Evolutionary conservation across 257 asterid genomes (phyloP), one percentile per base, ranked within the genome.

Genomic region (Voacanga thouarsii): DNA sequence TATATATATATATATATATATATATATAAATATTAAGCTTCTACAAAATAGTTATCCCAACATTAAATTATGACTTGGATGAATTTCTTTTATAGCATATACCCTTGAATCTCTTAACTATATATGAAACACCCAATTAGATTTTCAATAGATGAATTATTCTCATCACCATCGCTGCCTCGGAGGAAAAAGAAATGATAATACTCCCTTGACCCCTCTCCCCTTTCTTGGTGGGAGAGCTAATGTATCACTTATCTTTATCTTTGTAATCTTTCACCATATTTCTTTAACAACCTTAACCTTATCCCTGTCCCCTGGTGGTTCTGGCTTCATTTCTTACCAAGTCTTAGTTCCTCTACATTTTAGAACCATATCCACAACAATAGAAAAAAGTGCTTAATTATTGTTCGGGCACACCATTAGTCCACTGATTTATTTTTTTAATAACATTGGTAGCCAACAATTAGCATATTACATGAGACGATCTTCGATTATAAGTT

Each of bases 161-260:
- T 19, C 12, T 70, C 75, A 70, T 12, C 14, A 19, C 10, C 6
- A 15, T 12, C 45, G 0, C 0, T 33, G 12, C 37, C 41, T 26
- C 68, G 47, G 0, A 9, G 14, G 2, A 10, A 47, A 47, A 47
- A 8, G 8, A 63, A 12, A 63, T 1, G 33, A 71, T 78, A 71
- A 44, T 44, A 78, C 49, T 23, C n/a, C 51, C 16, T 65, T 37
- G 24, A 55, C 11, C 30, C 60, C 18, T 19, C 47, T 30, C 37
- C 71, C 68, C 50, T 76, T 76, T 63, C 71, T 76, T 71, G 84
- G 81, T 80, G 70, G 74, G 56, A 80, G 78, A 5, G 78, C 28
- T 12, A 12, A 26, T 26, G 21, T 21, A n/a, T 49, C 33, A 33
- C 49, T 44, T 79, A 28, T 75, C 67, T 43, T 65, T 37, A 44